Conservation (phyloP, 2,329 filamentous ascomycete species). For the Intubia oerlemansii region DNA sequence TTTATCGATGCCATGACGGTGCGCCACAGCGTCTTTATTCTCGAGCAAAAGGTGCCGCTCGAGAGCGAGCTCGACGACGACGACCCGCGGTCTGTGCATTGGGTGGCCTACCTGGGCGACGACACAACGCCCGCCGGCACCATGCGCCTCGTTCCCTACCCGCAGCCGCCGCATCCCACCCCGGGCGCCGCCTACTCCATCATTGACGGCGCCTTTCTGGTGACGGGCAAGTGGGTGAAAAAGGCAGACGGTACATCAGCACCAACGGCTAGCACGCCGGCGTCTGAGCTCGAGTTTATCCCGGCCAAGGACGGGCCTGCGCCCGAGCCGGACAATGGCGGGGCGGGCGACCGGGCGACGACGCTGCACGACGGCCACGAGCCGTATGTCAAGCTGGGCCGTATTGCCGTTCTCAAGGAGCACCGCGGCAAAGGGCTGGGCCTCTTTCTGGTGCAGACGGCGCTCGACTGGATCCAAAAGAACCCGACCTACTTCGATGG, state of each 20-base stretch:
- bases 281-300: slow-evolving; percentile 6
- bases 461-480: slow-evolving; percentile 42
- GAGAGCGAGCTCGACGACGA: slow-evolving; percentile 64
- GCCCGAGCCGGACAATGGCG: slow-evolving; percentile 6
- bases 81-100: slow-evolving; percentile 63
- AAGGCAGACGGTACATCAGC: slow-evolving; percentile 9
- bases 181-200: slow-evolving; percentile 22
- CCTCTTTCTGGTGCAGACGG: slow-evolving; percentile 42
- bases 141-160: slow-evolving; percentile 63
- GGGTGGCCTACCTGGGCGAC: slow-evolving; percentile 54
- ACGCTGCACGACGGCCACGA: slow-evolving; percentile 39
- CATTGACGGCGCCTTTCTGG: slow-evolving; percentile 18
- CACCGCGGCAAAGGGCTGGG: slow-evolving; percentile 47
- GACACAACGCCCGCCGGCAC: slow-evolving; percentile 36
- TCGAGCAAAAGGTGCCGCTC: slow-evolving; percentile 33
- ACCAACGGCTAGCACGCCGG: slow-evolving; percentile 4
- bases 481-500: slow-evolving; percentile 35
- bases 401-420: slow-evolving; percentile 46
- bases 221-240: slow-evolving; percentile 6
- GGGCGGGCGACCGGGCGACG: slow-evolving; percentile 22
- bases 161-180: slow-evolving; percentile 43
- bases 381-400: slow-evolving; percentile 64
- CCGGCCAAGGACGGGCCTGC: slow-evolving; percentile 6
- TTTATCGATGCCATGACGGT: slow-evolving; percentile 46
- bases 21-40: slow-evolving; percentile 37